These are phyloP conservation scores for Haplosporangium sp. DNA, from an alignment of 371 early-diverging fungal genomes.

Conservation along the genomic window DNA sequence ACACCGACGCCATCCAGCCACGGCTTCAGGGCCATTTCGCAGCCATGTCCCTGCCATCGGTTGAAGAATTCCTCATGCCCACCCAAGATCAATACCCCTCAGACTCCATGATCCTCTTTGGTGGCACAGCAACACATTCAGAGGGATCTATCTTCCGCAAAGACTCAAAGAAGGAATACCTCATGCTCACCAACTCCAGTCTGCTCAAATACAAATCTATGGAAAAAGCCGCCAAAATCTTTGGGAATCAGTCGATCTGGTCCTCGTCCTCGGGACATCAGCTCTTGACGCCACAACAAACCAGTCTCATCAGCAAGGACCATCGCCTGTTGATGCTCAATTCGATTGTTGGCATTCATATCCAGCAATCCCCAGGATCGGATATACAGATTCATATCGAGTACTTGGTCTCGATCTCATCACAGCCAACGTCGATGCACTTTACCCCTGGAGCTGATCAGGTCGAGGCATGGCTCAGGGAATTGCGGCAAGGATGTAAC, in stretches of 20 bases:
- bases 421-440: conserved; percentile 42
- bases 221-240: conserved; percentile 47
- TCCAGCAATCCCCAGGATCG: conserved; percentile 18
- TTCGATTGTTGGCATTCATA: conserved; percentile 40
- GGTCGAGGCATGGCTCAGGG: conserved; percentile 28
- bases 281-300: conserved; percentile 45
- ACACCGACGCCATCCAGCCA: conserved; percentile 22
- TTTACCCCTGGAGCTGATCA: conserved; percentile 38
- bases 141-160: conserved; percentile 40
- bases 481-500: conserved; percentile 47
- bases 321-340: conserved; percentile 34
- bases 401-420: conserved; percentile 36
- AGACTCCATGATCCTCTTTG: conserved; percentile 39
- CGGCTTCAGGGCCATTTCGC: conserved; percentile 31
- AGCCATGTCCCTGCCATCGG: conserved; percentile 27
- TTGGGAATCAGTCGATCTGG: conserved; percentile 50
- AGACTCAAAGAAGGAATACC: conserved; percentile 41
- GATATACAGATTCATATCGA: conserved; percentile 35
- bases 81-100: conserved; percentile 47
- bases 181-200: conserved; percentile 40
- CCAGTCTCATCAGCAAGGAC: conserved; percentile 36
- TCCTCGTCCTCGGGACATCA: conserved; percentile 46
- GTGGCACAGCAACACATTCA: conserved; percentile 42
- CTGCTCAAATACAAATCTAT: conserved; percentile 42
- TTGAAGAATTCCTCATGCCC: conserved; percentile 45